Base-by-base conservation (phyloP, 768 basidiomycete genomes). In the Serendipita sp. region DNA sequence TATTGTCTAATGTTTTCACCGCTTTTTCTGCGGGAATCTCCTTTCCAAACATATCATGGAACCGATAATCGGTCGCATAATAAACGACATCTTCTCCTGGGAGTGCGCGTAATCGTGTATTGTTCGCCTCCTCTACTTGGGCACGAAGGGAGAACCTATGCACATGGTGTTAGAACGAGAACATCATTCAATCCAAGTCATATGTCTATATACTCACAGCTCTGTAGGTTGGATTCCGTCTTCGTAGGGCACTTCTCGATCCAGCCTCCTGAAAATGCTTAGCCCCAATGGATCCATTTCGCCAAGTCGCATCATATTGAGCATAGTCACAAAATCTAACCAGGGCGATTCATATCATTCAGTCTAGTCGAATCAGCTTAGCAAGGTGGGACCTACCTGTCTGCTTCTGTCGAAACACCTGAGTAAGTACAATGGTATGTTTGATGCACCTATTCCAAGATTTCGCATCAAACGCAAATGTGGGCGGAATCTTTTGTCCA, bases 181-280 rank as follows among this genome's bases (percentile, higher is more conserved):
- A 41, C 41, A 1, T 2, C 41, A 41, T 41, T 41, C 41, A 41
- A 41, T 41, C 41, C 5, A 41, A 41, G 13, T 41, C 7, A 13
- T 41, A 24, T 41, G 13, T 41, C 5, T 41, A 48, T 32, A 15
- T 0, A 71, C 79, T 54, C 70, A 92, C 85, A 95, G 73, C 70
- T 92, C 87, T 0, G 90, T 92, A 3, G 93, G 89, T 64, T 85
- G 80, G 64, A 93, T 84, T 0, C 83, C 84, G 68, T 93, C 91
- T 1, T 75, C 71, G 69, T 91, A 92, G 0, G 65, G 65, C 8
- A 91, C 78, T 28, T 73, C 69, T 15, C 90, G 80, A 2, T 79
- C 77, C 24, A 94, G 78, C 0, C 68, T 68, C 53, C 73, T 72
- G 74, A 96, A 91, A 3, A 77, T 75, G 8, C 69, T 68, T 45